Base-by-base conservation (phyloP, 1,284 basidiomycete species). In the Cryptococcus neoformans region DNA sequence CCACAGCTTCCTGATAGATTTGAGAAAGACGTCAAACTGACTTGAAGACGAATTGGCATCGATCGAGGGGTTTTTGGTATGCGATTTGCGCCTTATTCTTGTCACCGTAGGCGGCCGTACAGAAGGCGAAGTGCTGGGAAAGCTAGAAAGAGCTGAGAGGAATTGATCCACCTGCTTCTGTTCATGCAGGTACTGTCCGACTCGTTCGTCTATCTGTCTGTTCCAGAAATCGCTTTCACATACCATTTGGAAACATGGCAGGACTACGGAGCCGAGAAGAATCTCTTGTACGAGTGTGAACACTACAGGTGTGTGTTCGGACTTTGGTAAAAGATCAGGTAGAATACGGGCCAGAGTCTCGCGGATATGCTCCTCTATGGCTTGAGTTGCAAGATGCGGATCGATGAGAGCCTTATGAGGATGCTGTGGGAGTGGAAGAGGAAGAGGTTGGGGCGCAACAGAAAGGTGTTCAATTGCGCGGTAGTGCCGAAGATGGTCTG, bases 141-240 rank as follows among this genome's bases (percentile, higher is more conserved):
- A 61, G 48, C 58, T 80, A 66, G 65, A 82, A 6, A 76, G 71
- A 5, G 80, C 81, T 12, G 79, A 76, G 6, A 82, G 77, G 42
- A 83, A 78, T 61, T 80, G 77, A 63, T 78, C 73, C 53, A 83
- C 81, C 68, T 81, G 80, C 51, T 80, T 77, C 69, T 71, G 68
- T 53, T 75, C 69, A 37, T 72, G 68, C 21, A 77, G 66, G 47
- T 74, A 73, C 54, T 62, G 62, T 16, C 69, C 71, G 1, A 70
- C 75, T 56, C 66, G 66, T 45, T 93, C 87, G 73, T 97, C 93
- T 53, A 98, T 89, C 48, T 86, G 84, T 54, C 86, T 82, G 77
- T 98, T 98, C 92, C 93, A 97, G 65, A 96, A 96, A 75, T 98
- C 95, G 14, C 92, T 90, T 72, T 98, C 94, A 50, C 89, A 83